phyloP scores from a whole-genome alignment of 345 rosid genomes.

The Geranium rotundifolium region DNA sequence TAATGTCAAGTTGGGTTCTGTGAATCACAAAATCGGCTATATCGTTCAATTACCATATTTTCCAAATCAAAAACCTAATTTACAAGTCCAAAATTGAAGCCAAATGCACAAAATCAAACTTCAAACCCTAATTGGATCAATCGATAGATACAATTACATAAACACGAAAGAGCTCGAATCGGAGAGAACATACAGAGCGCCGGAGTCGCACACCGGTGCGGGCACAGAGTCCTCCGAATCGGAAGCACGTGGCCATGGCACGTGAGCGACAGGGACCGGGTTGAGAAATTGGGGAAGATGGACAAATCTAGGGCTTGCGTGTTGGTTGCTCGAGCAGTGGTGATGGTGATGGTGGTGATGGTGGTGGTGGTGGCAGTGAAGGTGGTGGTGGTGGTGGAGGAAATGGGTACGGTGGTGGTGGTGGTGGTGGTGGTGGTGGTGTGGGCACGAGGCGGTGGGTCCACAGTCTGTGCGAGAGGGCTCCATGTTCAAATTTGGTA shows the following conservation, averaged over 20 bases:
- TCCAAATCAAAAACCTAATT: no score
- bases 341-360: slow-evolving; percentile 10
- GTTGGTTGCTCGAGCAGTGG: slow-evolving; percentile 12
- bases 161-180: neutral
- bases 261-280: neutral
- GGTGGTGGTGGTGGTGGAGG: slow-evolving; percentile 8
- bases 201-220: neutral
- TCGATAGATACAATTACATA: no score
- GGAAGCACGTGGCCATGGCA: slow-evolving; percentile 8
- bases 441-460: neutral
- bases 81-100: no score
- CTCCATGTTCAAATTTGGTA: neutral
- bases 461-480: neutral
- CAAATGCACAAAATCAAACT: no score
- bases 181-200: slow-evolving; percentile 14
- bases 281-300: slow-evolving; percentile 3
- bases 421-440: slow-evolving; percentile 6
- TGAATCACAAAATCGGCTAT: no score
- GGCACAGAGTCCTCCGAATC: slow-evolving; percentile 1
- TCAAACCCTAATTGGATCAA: no score
- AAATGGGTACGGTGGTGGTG: slow-evolving; percentile 2
- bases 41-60: no score
- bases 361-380: slow-evolving; percentile 1
- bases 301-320: slow-evolving; percentile 3
- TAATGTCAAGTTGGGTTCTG: no score